Evolutionary conservation across 192 early-diverging fungal species (phyloP).

Genomic region (Entomortierella chlamydospora): DNA sequence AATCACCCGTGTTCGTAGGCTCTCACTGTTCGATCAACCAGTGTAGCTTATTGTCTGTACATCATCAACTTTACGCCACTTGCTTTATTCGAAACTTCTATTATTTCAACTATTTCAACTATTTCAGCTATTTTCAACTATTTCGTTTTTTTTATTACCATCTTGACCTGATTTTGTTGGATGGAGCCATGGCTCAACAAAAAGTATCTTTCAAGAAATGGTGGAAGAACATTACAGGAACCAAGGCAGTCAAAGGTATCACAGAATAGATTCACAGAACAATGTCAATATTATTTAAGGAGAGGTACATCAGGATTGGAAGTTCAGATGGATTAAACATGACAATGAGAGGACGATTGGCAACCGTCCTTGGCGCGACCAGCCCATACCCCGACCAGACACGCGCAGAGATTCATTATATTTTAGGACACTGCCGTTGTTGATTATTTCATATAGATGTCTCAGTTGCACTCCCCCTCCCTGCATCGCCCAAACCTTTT

Average conservation of each 20-base stretch:
- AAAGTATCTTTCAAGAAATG: slow-evolving; percentile 54
- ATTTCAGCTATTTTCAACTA: neutral
- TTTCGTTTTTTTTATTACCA: neutral
- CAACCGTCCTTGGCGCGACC: no score
- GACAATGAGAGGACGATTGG: no score
- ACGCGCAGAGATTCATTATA: neutral
- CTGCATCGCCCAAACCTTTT: slow-evolving; percentile 1
- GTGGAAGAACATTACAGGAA: slow-evolving; percentile 54
- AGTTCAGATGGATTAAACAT: neutral
- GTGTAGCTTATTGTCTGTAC: neutral
- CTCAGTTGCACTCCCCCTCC: neutral
- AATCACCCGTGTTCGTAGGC: no score
- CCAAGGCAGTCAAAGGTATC: slow-evolving; percentile 45
- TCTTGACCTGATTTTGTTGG: slow-evolving; percentile 3
- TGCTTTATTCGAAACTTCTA: no score
- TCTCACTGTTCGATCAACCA: no score
- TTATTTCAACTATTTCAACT: neutral
- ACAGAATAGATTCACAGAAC: neutral
- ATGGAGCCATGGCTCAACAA: slow-evolving; percentile 50
- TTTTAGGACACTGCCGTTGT: neutral
- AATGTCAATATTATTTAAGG: neutral
- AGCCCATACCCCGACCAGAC: no score
- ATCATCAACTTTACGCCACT: neutral
- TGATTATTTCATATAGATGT: neutral
- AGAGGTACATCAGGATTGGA: neutral